These are phyloP conservation scores for Pyricularia pennisetigena DNA, from an alignment of 2,329 filamentous ascomycete species.

Conservation along the genomic window DNA sequence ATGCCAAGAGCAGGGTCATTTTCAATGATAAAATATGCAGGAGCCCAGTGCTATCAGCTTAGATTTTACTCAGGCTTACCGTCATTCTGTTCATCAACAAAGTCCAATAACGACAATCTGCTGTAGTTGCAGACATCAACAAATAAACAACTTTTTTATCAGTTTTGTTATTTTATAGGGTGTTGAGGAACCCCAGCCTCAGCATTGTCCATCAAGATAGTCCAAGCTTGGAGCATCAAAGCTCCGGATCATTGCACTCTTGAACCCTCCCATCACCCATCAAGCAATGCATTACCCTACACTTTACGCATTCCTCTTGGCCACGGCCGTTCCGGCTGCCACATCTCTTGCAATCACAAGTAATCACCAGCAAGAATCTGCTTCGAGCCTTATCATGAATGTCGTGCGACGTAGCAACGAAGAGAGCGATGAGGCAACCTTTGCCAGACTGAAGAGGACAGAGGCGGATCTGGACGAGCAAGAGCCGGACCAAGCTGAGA, in stretches of 20 bases:
- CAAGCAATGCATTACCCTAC: slow-evolving; percentile 4
- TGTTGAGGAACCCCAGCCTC: too few relatives aligned
- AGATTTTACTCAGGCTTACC: neutral
- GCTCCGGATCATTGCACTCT: neutral
- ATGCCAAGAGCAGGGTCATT: neutral
- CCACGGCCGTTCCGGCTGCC: slow-evolving; percentile 1
- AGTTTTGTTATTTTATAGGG: neutral
- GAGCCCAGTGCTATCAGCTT: neutral
- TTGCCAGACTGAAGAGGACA: slow-evolving; percentile 2
- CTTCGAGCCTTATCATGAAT: neutral
- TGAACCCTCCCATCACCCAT: neutral
- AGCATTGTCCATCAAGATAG: neutral
- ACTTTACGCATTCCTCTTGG: slow-evolving; percentile 5
- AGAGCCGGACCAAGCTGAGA: slow-evolving; percentile 14
- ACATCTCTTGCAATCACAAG: neutral
- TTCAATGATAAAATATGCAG: neutral
- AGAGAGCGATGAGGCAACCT: neutral
- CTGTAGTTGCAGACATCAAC: neutral
- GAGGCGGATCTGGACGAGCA: slow-evolving; percentile 14
- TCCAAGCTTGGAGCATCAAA: neutral
- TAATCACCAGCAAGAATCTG: neutral
- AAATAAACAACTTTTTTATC: neutral
- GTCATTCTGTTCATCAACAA: neutral
- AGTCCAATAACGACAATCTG: neutral
- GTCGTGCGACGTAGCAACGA: neutral